phyloP scores from a whole-genome alignment of 305 asterid genomes.

The Solanum hybrid region DNA sequence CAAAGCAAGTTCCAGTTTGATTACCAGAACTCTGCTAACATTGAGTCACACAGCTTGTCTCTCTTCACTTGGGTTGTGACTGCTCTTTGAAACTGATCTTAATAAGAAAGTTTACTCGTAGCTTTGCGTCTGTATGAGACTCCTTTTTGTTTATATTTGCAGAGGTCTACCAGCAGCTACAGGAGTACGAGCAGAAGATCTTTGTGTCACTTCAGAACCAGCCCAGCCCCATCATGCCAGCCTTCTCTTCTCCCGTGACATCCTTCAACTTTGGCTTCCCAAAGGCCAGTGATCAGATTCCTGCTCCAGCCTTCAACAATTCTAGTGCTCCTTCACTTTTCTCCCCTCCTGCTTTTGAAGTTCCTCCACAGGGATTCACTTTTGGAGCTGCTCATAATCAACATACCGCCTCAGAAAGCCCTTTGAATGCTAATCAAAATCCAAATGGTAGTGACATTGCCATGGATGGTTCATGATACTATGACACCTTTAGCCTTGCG shows the following conservation, averaged over 20 bases:
- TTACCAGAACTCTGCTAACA: not conserved
- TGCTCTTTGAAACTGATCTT: not conserved
- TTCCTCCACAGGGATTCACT: constrained; percentile 55
- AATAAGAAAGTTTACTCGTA: not conserved
- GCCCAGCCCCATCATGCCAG: constrained; percentile 10
- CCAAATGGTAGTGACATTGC: constrained; percentile 34
- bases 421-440: constrained; percentile 17
- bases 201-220: constrained; percentile 34
- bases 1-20: not conserved
- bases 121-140: not conserved
- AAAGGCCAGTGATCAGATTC: constrained; percentile 37
- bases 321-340: constrained; percentile 41
- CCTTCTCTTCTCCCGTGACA: constrained; percentile 13
- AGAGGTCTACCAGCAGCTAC: constrained; percentile 65
- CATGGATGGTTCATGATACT: constrained; percentile 55
- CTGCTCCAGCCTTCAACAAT: constrained; percentile 43
- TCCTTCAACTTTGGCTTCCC: constrained; percentile 80
- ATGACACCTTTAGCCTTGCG: not conserved
- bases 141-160: constrained; percentile 1
- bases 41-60: not conserved
- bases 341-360: constrained; percentile 23
- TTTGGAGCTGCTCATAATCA: constrained; percentile 62
- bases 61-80: not conserved
- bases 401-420: constrained; percentile 14
- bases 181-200: constrained; percentile 58